Evolutionary conservation across 2,329 filamentous ascomycete species (phyloP), one percentile per base, ranked within the genome.

Genomic region (Byssochlamys sp.): DNA sequence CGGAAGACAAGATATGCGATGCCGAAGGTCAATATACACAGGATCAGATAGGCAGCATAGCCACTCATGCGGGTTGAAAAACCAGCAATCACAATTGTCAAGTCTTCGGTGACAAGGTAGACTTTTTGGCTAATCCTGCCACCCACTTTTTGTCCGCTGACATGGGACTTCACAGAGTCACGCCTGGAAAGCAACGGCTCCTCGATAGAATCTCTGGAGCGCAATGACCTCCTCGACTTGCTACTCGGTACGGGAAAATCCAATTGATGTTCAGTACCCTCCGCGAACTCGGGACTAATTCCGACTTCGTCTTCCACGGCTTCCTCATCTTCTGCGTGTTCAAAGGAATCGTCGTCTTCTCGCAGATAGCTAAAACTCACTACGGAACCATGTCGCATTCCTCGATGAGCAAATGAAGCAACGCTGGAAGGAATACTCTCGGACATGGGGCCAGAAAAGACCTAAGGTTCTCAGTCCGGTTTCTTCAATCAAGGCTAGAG

Each of bases 391-490:
- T 90, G 86, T 66, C 92, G 85, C 39, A 80, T 79, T 59, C 91
- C 84, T 59, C 90, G 89, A 73, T 96, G 91, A 53, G 85, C 86
- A 71, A 99, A 99, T 31, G 90, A 88, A n/a, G 90, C 91, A 35
- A 91, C 81, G 69, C 91, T 96, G 10, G 90, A 94, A 1, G 94
- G 94, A n/a, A 99, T 83, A 69, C 91, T 96, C 76, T 99, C 94
- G 56, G 91, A 91, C 67, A 96, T 86, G 5, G 92, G 94, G 5
- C 94, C 94, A 26, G 92, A 87, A 75, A 92, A 99, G 53, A 95
- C 83, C 81, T 83, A 61, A 59, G 33, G 31, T 31, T 25, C 24
- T 29, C 53, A 31, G 31, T 55, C 31, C n/a, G 19, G 19, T 55
- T 29, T 31, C 26, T 51, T 52, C 9, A 24, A 49, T 2, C 10